phyloP scores from a whole-genome alignment of 2,329 filamentous ascomycete genomes.

The Curvularia sp. region DNA sequence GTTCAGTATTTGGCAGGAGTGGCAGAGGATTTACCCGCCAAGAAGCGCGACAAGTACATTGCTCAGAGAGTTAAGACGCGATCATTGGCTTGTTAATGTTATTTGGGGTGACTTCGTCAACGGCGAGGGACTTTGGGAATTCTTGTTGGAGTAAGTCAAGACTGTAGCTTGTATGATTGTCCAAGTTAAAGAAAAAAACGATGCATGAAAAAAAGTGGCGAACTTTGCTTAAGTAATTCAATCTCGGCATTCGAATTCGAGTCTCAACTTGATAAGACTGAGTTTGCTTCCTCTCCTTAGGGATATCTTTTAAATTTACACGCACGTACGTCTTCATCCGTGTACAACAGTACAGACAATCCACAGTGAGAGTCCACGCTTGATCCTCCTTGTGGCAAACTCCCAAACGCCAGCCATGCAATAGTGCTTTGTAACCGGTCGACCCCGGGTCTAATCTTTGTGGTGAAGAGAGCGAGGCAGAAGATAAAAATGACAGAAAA shows the following conservation, averaged over 20 bases:
- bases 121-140: slow-evolving; percentile 73
- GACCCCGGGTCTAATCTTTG: background rate
- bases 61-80: slow-evolving; percentile 70
- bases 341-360: background rate
- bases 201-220: too few species aligned
- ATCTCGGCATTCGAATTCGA: too few species aligned
- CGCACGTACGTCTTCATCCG: background rate
- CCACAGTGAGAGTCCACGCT: background rate
- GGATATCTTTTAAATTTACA: background rate
- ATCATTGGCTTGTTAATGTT: slow-evolving; percentile 88
- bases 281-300: background rate
- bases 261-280: too few species aligned
- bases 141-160: slow-evolving; percentile 54
- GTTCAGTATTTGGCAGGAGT: slow-evolving; percentile 93
- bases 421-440: background rate
- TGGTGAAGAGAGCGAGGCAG: background rate
- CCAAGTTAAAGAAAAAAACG: too few species aligned
- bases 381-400: background rate
- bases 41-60: slow-evolving; percentile 74
- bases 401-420: slow-evolving; percentile 4
- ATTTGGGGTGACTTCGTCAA: slow-evolving; percentile 83
- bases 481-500: background rate
- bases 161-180: background rate
- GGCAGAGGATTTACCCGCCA: slow-evolving; percentile 85
- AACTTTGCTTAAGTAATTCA: too few species aligned